Evolutionary conservation across 257 asterid species (phyloP), one percentile per base, ranked within the genome.

Genomic region (Solanum corneliomulleri): DNA sequence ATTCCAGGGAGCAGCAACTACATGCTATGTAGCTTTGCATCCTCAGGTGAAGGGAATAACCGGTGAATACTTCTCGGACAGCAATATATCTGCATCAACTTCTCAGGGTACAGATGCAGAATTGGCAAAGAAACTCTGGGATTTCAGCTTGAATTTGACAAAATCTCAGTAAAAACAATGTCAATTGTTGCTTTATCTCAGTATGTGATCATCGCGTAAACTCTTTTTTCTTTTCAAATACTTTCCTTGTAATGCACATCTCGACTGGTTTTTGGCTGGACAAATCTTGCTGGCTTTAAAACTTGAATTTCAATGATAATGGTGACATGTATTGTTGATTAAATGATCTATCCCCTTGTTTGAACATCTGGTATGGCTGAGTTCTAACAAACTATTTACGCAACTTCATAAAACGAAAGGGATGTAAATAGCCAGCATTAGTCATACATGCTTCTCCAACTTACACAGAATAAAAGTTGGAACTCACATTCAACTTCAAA

Each of bases 21-120:
- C 90, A 71, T 90, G 92, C 77, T 90, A 87, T 86, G 91, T 89
- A 60, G 93, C 92, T 16, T 71, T 91, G 89, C 88, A 91, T 77
- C 92, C 92, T 13, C 87, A 88, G 70, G 86, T 91, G 41, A 82
- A 86, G 74, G 92, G 93, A 13, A 70, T 89, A 37, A 88, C 83
- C 18, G 93, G 92, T 33, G 90, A 89, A 35, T 91, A 91, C 74
- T 91, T 87, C 11, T 68, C 88, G 2, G 91, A 91, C 85, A 68
- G 83, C 39, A 91, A 91, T 75, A 31, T 91, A 35, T 90, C 91
- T 70, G 60, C 88, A 86, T 42, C 87, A 21, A 83, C 86, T n/a
- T 39, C 62, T 29, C 89, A 82, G 64, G 92, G 88, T 68, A 88
- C 27, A 33, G 91, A 91, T 85, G 27, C 87, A 14, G 87, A 83